Conservation (phyloP, 1,284 basidiomycete genomes). For the Polyporus tsugae region DNA sequence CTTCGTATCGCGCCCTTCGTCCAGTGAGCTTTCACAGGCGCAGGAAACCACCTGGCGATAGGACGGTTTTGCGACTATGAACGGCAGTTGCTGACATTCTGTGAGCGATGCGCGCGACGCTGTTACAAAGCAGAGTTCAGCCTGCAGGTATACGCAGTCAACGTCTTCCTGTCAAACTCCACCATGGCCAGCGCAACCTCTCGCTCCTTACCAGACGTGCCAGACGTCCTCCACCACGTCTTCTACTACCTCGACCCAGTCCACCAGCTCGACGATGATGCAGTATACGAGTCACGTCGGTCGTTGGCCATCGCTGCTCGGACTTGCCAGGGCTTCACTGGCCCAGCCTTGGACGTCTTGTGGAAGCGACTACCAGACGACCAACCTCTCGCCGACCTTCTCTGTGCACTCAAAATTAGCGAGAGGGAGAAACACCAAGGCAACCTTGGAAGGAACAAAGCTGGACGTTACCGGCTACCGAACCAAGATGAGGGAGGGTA, state of each 20-base stretch:
- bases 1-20: background rate
- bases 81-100: background rate
- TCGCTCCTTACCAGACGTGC: background rate
- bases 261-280: background rate
- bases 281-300: background rate
- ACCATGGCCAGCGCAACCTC: background rate
- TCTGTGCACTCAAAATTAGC: background rate
- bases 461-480: background rate
- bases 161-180: background rate
- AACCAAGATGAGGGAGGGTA: conserved; percentile 1
- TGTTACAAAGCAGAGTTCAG: background rate
- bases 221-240: conserved; percentile 2
- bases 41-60: background rate
- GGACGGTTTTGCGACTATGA: background rate
- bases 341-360: background rate
- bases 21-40: background rate
- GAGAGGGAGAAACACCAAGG: background rate
- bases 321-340: background rate
- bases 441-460: background rate
- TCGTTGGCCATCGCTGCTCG: background rate
- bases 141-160: background rate
- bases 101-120: conserved; percentile 1
- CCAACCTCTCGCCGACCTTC: conserved; percentile 5
- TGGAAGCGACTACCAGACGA: conserved; percentile 1
- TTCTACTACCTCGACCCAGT: background rate